phyloP scores from a whole-genome alignment of 371 early-diverging fungal genomes.

The Cokeromyces recurvatus region DNA sequence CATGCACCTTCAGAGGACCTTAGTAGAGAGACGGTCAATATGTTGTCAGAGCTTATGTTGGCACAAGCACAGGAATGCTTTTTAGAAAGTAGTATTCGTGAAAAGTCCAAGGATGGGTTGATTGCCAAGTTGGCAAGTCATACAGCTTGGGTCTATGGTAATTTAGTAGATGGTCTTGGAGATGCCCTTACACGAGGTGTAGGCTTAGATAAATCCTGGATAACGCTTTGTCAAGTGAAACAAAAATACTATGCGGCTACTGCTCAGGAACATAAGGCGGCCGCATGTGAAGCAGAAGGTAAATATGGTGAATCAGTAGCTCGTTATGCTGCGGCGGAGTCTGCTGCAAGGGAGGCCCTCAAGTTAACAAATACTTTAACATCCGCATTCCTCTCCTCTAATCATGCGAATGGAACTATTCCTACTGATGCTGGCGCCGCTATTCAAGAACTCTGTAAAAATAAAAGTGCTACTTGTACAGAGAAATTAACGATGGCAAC shows the following conservation, averaged over 20 bases:
- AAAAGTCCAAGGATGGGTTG: constrained; percentile 80
- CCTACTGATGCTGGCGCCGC: constrained; percentile 58
- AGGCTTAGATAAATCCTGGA: constrained; percentile 65
- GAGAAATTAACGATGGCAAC: constrained; percentile 58
- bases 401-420: constrained; percentile 36
- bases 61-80: constrained; percentile 96
- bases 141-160: constrained; percentile 73
- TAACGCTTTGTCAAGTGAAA: constrained; percentile 73
- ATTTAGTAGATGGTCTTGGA: constrained; percentile 58
- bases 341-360: constrained; percentile 77
- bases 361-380: constrained; percentile 66
- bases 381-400: constrained; percentile 38
- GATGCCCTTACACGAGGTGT: constrained; percentile 51
- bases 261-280: constrained; percentile 79
- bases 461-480: constrained; percentile 47
- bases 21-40: constrained; percentile 81
- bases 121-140: constrained; percentile 90
- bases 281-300: constrained; percentile 67
- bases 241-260: constrained; percentile 80
- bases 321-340: constrained; percentile 74
- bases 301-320: constrained; percentile 87
- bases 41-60: constrained; percentile 81
- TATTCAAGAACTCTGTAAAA: constrained; percentile 63
- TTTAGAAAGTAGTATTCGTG: constrained; percentile 77
- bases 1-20: constrained; percentile 94